Base-by-base conservation (phyloP, 2,329 filamentous ascomycete genomes). In the Fusarium acutatum region DNA sequence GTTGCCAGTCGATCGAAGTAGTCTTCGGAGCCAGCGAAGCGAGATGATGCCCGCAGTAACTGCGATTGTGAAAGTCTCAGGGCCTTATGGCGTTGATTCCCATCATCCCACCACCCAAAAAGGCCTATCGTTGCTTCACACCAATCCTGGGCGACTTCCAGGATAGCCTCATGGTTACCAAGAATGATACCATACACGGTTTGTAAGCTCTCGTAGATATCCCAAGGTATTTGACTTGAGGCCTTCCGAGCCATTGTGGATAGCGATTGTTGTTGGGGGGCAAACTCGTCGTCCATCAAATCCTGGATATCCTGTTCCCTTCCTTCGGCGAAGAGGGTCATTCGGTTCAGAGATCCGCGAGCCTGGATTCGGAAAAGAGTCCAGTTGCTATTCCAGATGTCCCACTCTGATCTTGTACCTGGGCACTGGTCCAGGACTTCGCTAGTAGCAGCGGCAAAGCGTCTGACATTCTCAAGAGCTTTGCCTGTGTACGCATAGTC, bases 81-180 rank as follows among this genome's bases (percentile, higher is more conserved):
- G 54, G 79, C 82, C 75, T 83, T 85, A 67, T 82, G 82, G 56
- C 81, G 85, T 72, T 80, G 81, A 67, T 91, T 89, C n/a, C 89
- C 89, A 69, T 96, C 94, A 79, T 97, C 92, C 95, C 95, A 97
- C 96, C 96, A 98, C 11, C 93, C 91, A 37, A 95, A 91, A 56
- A 98, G 84, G 4, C 92, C 93, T 67, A 98, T 84, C 0, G 92
- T 93, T 1, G 94, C 95, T 84, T 98, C 96, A 58, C 96, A 91
- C 96, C 96, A 98, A 81, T 98, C 95, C 78, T 96, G 91, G 2
- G 95, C 90, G 49, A 91, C 90, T 52, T 91, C 89, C 69, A 97
- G 85, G 59, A 98, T 94, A 26, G 94, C 91, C 40, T 92, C 89
- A 15, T 90, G 87, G 72, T 93, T 90, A 40, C 96, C 95, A 9